A percentile compares a stretch with the other conserved stretches of the same genome.
Evolutionary conservation across 179 eudicot genomes (phyloP).

Genomic region (Silene coronaria): DNA sequence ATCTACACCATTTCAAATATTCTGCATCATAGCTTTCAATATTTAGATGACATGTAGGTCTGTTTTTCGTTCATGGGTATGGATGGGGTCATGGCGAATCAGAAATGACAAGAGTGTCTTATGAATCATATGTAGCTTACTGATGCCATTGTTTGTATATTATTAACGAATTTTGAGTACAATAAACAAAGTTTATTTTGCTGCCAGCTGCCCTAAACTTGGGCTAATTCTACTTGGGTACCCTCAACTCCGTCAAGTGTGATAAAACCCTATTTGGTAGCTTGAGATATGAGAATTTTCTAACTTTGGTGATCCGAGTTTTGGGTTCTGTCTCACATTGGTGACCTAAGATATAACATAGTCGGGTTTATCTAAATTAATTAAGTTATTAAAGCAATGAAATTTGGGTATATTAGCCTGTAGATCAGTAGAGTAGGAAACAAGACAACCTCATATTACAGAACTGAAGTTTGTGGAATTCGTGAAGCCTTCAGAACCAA

Average conservation of each 20-base stretch:
- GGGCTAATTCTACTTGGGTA: neutral
- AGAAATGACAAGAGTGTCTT: neutral
- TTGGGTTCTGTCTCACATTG: neutral
- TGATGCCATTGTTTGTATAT: neutral
- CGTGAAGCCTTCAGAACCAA: neutral
- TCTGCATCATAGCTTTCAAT: neutral
- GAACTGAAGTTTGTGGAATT: neutral
- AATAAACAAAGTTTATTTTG: neutral
- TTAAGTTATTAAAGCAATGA: neutral
- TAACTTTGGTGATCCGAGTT: neutral
- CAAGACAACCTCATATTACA: neutral
- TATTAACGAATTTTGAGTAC: neutral
- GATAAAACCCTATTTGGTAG: neutral
- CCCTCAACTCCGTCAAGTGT: neutral
- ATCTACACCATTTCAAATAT: neutral
- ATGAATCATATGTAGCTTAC: neutral
- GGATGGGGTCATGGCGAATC: neutral
- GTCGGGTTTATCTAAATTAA: neutral
- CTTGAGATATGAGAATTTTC: neutral
- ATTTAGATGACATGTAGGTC: neutral
- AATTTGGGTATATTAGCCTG: neutral
- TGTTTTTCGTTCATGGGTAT: neutral
- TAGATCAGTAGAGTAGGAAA: neutral
- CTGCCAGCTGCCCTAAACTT: neutral
- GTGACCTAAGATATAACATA: neutral